phyloP scores from a whole-genome alignment of 495 filamentous ascomycete species.

The Aspergillus carlsbadensis region DNA sequence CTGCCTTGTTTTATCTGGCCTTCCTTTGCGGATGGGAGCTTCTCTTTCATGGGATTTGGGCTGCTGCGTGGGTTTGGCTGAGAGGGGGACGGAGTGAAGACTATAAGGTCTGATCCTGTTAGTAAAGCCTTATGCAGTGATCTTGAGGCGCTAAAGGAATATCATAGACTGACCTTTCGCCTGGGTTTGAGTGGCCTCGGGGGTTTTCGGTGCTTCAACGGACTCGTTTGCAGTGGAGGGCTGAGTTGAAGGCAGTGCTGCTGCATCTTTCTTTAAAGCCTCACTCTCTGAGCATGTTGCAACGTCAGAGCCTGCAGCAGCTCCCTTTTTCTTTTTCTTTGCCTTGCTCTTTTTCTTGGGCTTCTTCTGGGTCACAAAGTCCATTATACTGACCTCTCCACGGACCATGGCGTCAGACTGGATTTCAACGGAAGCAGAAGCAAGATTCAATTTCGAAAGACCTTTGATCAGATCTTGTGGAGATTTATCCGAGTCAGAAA shows the following conservation, averaged over 20 bases:
- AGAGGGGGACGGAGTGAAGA: background rate
- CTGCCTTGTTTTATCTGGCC: background rate
- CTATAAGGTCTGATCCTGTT: background rate
- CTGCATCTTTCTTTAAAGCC: background rate
- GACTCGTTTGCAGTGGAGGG: background rate
- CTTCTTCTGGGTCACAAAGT: constrained; percentile 6
- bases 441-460: background rate
- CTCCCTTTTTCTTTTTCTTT: constrained; percentile 3
- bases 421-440: background rate
- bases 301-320: background rate
- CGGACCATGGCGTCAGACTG: background rate
- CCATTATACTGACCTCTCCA: constrained; percentile 3
- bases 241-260: background rate
- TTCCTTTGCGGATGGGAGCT: constrained; percentile 12
- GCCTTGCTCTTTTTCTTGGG: constrained; percentile 16
- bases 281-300: background rate
- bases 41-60: constrained; percentile 1
- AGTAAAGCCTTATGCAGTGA: background rate
- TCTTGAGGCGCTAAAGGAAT: too few species aligned
- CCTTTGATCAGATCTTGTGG: background rate
- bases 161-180: background rate
- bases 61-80: background rate
- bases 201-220: background rate
- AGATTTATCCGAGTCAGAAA: background rate
- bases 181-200: background rate